Conservation (phyloP, 352 stramenopile genomes). For the Phytophthora fragariaefolia region DNA sequence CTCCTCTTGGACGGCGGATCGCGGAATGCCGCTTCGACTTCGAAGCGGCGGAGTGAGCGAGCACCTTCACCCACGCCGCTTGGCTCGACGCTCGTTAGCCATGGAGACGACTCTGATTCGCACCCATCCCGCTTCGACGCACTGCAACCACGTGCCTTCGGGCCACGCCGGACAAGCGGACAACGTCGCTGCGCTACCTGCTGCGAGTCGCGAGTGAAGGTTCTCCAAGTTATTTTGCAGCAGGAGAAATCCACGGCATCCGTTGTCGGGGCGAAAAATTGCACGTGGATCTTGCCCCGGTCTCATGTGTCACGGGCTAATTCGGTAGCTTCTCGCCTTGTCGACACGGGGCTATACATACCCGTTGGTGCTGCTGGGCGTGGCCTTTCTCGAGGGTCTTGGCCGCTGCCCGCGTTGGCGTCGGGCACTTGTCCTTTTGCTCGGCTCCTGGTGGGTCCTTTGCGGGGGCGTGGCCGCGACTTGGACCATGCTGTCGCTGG, state of each 20-base stretch:
- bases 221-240: no score
- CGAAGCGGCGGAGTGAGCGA: constrained; percentile 14
- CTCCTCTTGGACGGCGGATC: constrained; percentile 1
- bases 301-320: constrained; percentile 9
- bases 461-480: neutral
- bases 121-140: no score
- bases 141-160: no score
- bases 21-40: constrained; percentile 15
- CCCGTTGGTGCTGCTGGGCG: neutral
- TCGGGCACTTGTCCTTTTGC: constrained; percentile 26
- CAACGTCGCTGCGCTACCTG: no score
- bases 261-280: constrained; percentile 23
- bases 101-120: constrained; percentile 18
- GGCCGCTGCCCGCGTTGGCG: neutral
- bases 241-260: constrained; percentile 5
- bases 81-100: neutral
- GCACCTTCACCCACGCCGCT: neutral
- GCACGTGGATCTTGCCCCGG: constrained; percentile 11
- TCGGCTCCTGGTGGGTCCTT: neutral
- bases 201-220: constrained; percentile 15
- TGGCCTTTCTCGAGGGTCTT: constrained; percentile 21
- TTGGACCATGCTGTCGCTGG: constrained; percentile 33
- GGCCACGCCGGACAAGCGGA: no score
- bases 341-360: constrained; percentile 19
- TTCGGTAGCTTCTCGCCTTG: constrained; percentile 14